These are phyloP conservation scores for Cnidoscolus chayamansa DNA, from an alignment of 441 rosid species.

Conservation along the genomic window DNA sequence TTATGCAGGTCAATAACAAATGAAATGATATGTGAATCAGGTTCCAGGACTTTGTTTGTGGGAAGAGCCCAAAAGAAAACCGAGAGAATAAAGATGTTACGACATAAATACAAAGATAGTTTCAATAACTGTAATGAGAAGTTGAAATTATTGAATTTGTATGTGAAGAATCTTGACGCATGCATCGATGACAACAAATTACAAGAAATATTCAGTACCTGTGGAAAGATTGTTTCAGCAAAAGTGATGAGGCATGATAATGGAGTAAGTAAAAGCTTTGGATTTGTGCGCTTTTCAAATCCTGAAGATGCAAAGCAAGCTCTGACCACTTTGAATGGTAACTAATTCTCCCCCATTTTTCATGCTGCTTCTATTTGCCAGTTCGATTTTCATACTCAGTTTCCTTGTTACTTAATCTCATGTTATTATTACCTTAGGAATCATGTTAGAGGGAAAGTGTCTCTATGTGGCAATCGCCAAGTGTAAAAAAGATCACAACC, in stretches of 20 bases:
- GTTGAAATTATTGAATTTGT: conserved; percentile 43
- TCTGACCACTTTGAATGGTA: conserved; percentile 45
- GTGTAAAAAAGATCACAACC: conserved; percentile 42
- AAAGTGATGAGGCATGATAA: conserved; percentile 46
- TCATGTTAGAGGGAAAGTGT: conserved; percentile 35
- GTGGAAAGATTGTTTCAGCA: conserved; percentile 48
- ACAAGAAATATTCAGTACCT: conserved; percentile 39
- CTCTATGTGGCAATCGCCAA: conserved; percentile 61
- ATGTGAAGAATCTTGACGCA: conserved; percentile 52
- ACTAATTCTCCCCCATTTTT: conserved; percentile 2
- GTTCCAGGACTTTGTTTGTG: conserved; percentile 53
- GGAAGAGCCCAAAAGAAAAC: conserved; percentile 59
- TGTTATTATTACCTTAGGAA: conserved; percentile 34
- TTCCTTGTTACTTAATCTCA: conserved; percentile 8
- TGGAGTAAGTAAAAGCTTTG: conserved; percentile 64
- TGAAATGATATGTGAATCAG: conserved; percentile 33
- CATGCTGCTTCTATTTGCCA: neutral
- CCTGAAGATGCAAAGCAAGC: conserved; percentile 50
- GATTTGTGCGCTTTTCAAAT: conserved; percentile 65
- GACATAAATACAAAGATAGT: conserved; percentile 26
- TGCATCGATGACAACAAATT: conserved; percentile 45
- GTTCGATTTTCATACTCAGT: conserved; percentile 12
- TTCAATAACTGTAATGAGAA: conserved; percentile 23
- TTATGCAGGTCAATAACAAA: neutral
- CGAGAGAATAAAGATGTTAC: conserved; percentile 53